Evolutionary conservation across 2,329 filamentous ascomycete genomes (phyloP).

Genomic region (Emergomyces orientalis): DNA sequence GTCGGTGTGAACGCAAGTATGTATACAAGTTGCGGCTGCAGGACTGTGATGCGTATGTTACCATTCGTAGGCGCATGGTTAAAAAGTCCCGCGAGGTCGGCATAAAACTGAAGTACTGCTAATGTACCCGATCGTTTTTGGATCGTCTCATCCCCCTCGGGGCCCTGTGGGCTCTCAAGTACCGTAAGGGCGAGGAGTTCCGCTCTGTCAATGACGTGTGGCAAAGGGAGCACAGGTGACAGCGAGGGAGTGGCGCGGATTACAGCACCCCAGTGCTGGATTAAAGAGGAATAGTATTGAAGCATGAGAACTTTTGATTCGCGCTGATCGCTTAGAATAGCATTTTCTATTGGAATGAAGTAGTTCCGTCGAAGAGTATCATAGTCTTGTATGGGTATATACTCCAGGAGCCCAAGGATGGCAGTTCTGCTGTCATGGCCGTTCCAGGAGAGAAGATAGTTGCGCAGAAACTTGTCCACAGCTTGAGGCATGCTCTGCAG

Average conservation of each 20-base stretch:
- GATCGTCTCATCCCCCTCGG: conserved; percentile 6
- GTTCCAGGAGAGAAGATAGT: conserved; percentile 53
- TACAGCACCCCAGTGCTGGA: conserved; percentile 45
- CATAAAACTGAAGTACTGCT: conserved; percentile 60
- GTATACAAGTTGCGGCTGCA: conserved; percentile 60
- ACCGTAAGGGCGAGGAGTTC: conserved; percentile 49
- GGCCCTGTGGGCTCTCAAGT: conserved; percentile 43
- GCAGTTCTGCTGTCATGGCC: conserved; percentile 46
- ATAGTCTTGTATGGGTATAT: conserved; percentile 24
- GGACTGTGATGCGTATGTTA: conserved; percentile 57
- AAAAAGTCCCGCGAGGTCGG: conserved; percentile 50
- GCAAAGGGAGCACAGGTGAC: conserved; percentile 19
- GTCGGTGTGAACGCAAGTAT: conserved; percentile 58
- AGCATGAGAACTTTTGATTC: conserved; percentile 53
- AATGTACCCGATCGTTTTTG: conserved; percentile 34
- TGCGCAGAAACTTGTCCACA: conserved; percentile 33
- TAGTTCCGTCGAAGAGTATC: conserved; percentile 30
- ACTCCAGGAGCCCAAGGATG: conserved; percentile 29
- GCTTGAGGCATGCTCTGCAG: conserved; percentile 27
- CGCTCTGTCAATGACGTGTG: conserved; percentile 44
- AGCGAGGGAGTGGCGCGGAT: conserved; percentile 23
- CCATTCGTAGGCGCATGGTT: conserved; percentile 43
- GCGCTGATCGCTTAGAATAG: conserved; percentile 29
- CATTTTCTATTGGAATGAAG: conserved; percentile 33
- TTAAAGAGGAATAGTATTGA: conserved; percentile 56